These are phyloP conservation scores for Gardenia jasminoides DNA, from an alignment of 257 asterid species.

Conservation along the genomic window DNA sequence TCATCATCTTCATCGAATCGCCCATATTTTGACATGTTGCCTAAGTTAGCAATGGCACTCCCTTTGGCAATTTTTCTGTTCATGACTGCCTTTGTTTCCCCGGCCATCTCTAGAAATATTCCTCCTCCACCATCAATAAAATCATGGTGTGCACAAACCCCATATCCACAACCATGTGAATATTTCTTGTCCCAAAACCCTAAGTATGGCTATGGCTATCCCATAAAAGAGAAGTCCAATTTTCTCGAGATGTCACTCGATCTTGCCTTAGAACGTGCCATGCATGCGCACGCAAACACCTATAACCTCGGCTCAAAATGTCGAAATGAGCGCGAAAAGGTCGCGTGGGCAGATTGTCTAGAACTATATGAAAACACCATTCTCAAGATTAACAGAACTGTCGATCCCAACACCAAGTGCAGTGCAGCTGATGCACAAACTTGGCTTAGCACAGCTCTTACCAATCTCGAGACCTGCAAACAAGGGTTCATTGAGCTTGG, in stretches of 20 bases:
- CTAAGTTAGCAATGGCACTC: conserved; percentile 1
- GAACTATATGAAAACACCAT: conserved; percentile 54
- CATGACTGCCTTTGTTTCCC: conserved; percentile 23
- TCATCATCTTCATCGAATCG: neutral
- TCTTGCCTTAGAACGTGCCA: conserved; percentile 65
- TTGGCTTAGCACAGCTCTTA: conserved; percentile 19
- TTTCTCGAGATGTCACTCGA: conserved; percentile 49
- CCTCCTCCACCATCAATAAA: conserved; percentile 30
- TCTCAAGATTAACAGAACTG: conserved; percentile 42
- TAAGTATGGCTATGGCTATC: conserved; percentile 24
- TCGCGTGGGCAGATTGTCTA: conserved; percentile 86
- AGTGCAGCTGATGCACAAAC: conserved; percentile 27
- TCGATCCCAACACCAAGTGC: conserved; percentile 42
- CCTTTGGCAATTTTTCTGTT: neutral
- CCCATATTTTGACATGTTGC: neutral
- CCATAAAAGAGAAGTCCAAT: conserved; percentile 51
- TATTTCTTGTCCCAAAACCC: conserved; percentile 49
- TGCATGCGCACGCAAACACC: conserved; percentile 34
- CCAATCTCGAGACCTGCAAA: conserved; percentile 13
- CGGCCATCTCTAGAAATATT: conserved; percentile 25
- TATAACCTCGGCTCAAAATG: conserved; percentile 55
- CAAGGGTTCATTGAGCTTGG: conserved; percentile 64
- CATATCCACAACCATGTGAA: conserved; percentile 68
- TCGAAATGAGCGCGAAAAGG: conserved; percentile 48
- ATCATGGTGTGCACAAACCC: conserved; percentile 78